Conservation (phyloP, 495 filamentous ascomycete species). For the Hypoxylon rickii region DNA sequence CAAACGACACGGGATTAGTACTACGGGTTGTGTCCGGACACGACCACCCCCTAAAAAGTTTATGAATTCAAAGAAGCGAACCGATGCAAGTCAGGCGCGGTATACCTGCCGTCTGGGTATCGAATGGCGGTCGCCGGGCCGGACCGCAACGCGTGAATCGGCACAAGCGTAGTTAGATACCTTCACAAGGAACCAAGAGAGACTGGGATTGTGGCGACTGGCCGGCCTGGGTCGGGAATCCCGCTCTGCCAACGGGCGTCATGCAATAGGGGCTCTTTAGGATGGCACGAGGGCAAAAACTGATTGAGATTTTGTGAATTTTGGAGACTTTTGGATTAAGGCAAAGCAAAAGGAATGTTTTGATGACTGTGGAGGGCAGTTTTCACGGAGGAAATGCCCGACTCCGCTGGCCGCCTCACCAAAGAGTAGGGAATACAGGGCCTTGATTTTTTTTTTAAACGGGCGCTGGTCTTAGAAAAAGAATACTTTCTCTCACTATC, state of each 20-base stretch:
- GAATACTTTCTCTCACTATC: conserved; percentile 9
- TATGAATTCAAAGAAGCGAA: conserved; percentile 20
- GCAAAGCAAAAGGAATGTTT: conserved; percentile 35
- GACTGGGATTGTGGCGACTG: conserved; percentile 21
- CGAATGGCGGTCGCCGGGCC: conserved; percentile 29
- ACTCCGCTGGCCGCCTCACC: conserved; percentile 35
- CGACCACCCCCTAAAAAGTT: conserved; percentile 28
- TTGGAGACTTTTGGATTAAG: conserved; percentile 36
- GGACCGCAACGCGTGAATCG: conserved; percentile 31
- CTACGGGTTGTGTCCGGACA: conserved; percentile 30
- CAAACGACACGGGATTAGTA: conserved; percentile 24
- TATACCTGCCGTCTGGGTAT: conserved; percentile 25
- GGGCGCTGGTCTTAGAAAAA: conserved; percentile 24
- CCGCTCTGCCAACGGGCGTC: conserved; percentile 25
- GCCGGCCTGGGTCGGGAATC: conserved; percentile 24
- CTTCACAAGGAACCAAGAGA: conserved; percentile 15
- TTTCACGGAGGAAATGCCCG: conserved; percentile 37
- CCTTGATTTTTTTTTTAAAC: conserved; percentile 16
- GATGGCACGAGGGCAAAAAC: conserved; percentile 32
- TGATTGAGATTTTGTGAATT: conserved; percentile 35
- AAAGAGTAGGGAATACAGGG: conserved; percentile 33
- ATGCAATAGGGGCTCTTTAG: conserved; percentile 27
- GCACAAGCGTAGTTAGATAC: conserved; percentile 22
- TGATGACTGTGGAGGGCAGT: conserved; percentile 38
- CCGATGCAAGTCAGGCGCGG: conserved; percentile 24